A percentile compares a stretch with the other conserved stretches of the same genome.
These are phyloP conservation scores for Apiospora rasikravindrae DNA, from an alignment of 2,329 filamentous ascomycete species.

Conservation along the genomic window DNA sequence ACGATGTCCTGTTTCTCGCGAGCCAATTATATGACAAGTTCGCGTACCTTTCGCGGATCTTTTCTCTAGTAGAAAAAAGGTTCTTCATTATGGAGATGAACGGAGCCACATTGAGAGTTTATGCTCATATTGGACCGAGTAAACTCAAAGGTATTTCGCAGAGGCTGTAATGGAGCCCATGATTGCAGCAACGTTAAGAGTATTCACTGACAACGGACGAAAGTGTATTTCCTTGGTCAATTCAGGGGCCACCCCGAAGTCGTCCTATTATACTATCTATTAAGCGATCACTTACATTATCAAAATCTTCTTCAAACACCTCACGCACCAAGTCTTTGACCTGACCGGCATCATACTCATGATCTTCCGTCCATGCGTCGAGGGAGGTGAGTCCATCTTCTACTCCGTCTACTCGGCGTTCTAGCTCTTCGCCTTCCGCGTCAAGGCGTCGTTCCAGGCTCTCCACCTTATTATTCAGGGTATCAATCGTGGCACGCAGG, in stretches of 20 bases:
- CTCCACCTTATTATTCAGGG: neutral
- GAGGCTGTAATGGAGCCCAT: too few relatives aligned
- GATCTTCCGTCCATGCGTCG: conserved; percentile 18
- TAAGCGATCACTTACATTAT: conserved; percentile 16
- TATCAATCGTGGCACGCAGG: neutral
- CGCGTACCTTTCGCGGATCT: too few relatives aligned
- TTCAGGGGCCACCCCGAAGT: conserved; percentile 17
- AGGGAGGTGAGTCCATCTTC: conserved; percentile 18
- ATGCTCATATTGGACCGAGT: too few relatives aligned
- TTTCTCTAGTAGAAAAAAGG: too few relatives aligned
- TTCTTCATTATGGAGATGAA: too few relatives aligned
- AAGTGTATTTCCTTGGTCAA: neutral
- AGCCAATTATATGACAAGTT: too few relatives aligned
- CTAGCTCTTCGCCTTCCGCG: conserved; percentile 16
- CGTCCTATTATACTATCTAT: conserved; percentile 19
- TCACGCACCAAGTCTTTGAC: conserved; percentile 20
- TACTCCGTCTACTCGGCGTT: conserved; percentile 10
- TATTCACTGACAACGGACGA: neutral
- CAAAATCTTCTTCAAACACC: conserved; percentile 18
- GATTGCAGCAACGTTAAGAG: too few relatives aligned
- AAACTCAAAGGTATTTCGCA: too few relatives aligned
- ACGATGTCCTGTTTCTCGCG: too few relatives aligned
- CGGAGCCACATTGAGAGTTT: too few relatives aligned
- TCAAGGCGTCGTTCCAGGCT: conserved; percentile 15
- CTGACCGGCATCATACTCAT: conserved; percentile 17